Percentiles rank a stretch among this genome's conserved stretches.
Evolutionary conservation across 2,329 filamentous ascomycete species (phyloP).

Genomic region (Ceratocystis destructans): DNA sequence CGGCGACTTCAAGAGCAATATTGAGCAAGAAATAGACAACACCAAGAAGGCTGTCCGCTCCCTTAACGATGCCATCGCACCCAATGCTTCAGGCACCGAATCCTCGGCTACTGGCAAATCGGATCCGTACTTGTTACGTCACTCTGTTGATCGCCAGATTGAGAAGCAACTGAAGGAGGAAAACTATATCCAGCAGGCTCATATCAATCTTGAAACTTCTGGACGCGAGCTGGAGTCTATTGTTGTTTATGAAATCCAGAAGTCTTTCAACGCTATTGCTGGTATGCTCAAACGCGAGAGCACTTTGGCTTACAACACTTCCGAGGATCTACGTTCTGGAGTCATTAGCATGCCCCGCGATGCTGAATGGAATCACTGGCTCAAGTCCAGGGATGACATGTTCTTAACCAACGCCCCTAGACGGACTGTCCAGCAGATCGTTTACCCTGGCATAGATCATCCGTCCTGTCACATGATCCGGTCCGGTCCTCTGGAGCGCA

Average conservation of each 20-base stretch:
- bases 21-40: conserved; percentile 84
- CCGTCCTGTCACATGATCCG: conserved; percentile 70
- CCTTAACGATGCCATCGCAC: conserved; percentile 68
- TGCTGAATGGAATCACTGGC: conserved; percentile 63
- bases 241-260: conserved; percentile 93
- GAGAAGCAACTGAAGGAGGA: conserved; percentile 92
- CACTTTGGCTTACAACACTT: conserved; percentile 61
- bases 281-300: conserved; percentile 84
- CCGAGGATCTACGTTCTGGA: conserved; percentile 69
- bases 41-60: conserved; percentile 67
- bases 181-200: conserved; percentile 93
- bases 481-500: conserved; percentile 83
- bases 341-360: conserved; percentile 91
- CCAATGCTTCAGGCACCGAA: conserved; percentile 64
- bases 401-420: conserved; percentile 73
- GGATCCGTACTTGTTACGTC: conserved; percentile 76
- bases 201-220: conserved; percentile 84
- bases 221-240: conserved; percentile 92
- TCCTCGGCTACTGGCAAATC: conserved; percentile 62
- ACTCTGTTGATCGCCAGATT: conserved; percentile 78
- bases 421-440: conserved; percentile 65
- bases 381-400: conserved; percentile 69
- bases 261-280: conserved; percentile 88
- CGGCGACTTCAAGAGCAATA: conserved; percentile 91
- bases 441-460: conserved; percentile 83